Conservation (phyloP, 2,329 filamentous ascomycete species). For the Calonectria hawksworthii region DNA sequence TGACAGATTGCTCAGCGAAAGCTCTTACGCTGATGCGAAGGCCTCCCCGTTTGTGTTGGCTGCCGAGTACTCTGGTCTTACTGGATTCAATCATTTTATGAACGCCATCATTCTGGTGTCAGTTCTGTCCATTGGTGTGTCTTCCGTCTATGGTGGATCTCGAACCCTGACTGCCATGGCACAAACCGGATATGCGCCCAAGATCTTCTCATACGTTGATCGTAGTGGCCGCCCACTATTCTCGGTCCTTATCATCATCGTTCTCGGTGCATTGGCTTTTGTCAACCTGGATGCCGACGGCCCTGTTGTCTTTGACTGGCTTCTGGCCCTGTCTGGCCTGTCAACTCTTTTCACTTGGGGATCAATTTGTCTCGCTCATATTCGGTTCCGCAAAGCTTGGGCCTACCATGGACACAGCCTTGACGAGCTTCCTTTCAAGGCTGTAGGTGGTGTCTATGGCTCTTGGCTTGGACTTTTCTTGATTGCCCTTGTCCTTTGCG, state of each 20-base stretch:
- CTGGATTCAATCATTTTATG: conserved; percentile 65
- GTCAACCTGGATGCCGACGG: conserved; percentile 62
- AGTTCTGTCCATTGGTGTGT: conserved; percentile 68
- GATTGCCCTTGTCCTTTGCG: conserved; percentile 67
- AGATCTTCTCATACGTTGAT: conserved; percentile 67
- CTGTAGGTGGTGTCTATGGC: conserved; percentile 72
- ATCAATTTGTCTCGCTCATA: conserved; percentile 73
- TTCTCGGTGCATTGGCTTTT: conserved; percentile 64
- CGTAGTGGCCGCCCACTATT: conserved; percentile 64
- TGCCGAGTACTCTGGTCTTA: conserved; percentile 63
- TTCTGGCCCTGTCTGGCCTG: conserved; percentile 74
- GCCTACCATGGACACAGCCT: conserved; percentile 69
- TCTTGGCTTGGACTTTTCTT: conserved; percentile 74
- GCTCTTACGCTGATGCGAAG: conserved; percentile 44
- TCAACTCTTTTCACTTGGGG: conserved; percentile 76
- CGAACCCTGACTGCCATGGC: conserved; percentile 68
- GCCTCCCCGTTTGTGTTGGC: conserved; percentile 67
- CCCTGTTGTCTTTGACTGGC: conserved; percentile 72
- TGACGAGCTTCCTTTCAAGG: conserved; percentile 77
- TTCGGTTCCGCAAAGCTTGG: conserved; percentile 77
- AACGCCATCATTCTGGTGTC: conserved; percentile 68
- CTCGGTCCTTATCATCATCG: conserved; percentile 60
- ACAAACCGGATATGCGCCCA: conserved; percentile 68
- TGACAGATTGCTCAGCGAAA: conserved; percentile 55
- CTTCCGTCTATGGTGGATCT: conserved; percentile 67